These are phyloP conservation scores for Fragaria iinumae DNA, from an alignment of 306 rosid species.

Conservation along the genomic window DNA sequence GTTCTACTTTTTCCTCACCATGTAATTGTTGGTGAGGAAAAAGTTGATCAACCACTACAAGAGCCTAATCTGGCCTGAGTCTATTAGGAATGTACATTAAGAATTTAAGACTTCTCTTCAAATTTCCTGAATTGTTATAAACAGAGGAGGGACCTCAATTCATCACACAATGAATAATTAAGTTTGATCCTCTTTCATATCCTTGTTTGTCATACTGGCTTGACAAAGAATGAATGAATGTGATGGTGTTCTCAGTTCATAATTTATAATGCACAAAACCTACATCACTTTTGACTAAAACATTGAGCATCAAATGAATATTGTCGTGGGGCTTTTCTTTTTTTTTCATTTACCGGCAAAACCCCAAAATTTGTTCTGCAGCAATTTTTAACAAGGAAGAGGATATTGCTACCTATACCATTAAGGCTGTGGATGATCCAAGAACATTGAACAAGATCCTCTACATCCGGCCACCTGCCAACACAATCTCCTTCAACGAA, in stretches of 20 bases:
- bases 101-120: no score
- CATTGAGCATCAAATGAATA: no score
- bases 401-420: slow-evolving; percentile 36
- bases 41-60: no score
- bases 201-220: not conserved
- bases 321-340: no score
- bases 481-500: slow-evolving; percentile 34
- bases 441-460: slow-evolving; percentile 44
- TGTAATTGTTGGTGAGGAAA: not conserved
- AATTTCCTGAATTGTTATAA: not conserved
- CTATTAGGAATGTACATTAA: no score
- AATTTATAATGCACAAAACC: no score
- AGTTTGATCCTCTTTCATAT: not conserved
- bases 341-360: no score
- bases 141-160: not conserved
- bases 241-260: no score
- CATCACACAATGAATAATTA: not conserved
- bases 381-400: slow-evolving; percentile 45
- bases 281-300: no score
- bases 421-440: slow-evolving; percentile 42
- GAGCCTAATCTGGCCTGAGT: no score
- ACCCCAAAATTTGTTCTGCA: slow-evolving; percentile 2
- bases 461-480: slow-evolving; percentile 31
- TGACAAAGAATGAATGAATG: not conserved
- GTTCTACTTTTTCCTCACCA: not conserved